Evolutionary conservation across 768 basidiomycete genomes (phyloP), one percentile per base, ranked within the genome.

Genomic region (Rhizopogon roseolus): DNA sequence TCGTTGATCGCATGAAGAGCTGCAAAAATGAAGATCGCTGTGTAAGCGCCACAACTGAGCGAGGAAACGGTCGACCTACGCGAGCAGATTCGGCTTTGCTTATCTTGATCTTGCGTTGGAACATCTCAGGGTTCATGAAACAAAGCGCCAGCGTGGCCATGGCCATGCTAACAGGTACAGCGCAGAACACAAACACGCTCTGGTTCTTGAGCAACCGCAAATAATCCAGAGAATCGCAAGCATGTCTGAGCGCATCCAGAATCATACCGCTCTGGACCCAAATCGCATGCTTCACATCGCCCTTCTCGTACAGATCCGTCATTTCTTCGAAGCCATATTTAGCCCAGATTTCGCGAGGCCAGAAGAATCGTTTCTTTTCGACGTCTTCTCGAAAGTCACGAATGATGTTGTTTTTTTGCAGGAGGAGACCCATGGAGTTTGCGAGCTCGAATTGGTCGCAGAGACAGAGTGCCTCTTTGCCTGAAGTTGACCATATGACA

Each of bases 361-460:
- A 99, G 78, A 98, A 98, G 64, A 81, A 88, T 41, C 96, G 82
- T 7, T 77, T 75, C 25, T 95, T 79, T 41, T 95, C 87, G 13
- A 84, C 78, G 67, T 99, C 96, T 69, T 99, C 96, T 42, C 88
- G 83, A 73, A 83, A 91, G 70, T 99, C 96, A 55, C 96, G 90
- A 51, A 93, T 91, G 69, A 99, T 97, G 69, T 99, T 99, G 28
- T 93, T 97, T 73, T 99, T 99, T 70, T 99, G 96, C 9, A 99
- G 81, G 42, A 98, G 75, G 29, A 93, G 79, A n/a, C 96, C 96
- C 87, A 97, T 92, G 8, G 88, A 88, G 73, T 97, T 96, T 63
- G 88, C 85, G 3, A 98, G 79, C 59, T 90, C 90, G 56, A 97
- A 83, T 66, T 97, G 90, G 27, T 81, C 72, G 28, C 79, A 85